Conservation (phyloP, 2,329 filamentous ascomycete species). For the Pyrenophora graminea region DNA sequence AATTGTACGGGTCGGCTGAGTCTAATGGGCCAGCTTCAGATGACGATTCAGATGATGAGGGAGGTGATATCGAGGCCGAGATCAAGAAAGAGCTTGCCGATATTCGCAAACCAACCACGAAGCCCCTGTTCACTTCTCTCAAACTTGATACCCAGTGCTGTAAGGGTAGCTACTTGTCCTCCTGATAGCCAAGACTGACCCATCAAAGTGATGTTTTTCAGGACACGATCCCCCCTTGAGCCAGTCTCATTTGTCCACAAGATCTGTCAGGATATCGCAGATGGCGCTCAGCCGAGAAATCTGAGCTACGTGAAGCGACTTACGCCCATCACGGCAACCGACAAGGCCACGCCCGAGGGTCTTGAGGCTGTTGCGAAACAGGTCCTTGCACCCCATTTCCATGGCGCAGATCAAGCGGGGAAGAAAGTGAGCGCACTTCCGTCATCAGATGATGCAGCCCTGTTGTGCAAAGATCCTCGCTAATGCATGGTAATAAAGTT, state of each 20-base stretch:
- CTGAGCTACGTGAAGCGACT: constrained; percentile 64
- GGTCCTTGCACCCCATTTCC: constrained; percentile 69
- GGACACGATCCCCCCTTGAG: constrained; percentile 60
- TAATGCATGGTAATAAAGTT: constrained; percentile 59
- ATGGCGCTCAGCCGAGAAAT: constrained; percentile 56
- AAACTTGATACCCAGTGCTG: constrained; percentile 61
- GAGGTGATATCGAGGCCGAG: constrained; percentile 69
- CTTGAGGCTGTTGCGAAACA: constrained; percentile 66
- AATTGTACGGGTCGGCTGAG: constrained; percentile 50
- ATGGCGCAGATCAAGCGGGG: constrained; percentile 52
- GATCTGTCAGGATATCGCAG: constrained; percentile 61
- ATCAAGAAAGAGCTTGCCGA: constrained; percentile 72
- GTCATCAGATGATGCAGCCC: constrained; percentile 12
- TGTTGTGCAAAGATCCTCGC: constrained; percentile 16
- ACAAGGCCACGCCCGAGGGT: constrained; percentile 71
- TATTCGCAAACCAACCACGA: constrained; percentile 58
- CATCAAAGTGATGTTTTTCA: constrained; percentile 61
- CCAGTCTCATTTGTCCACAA: constrained; percentile 63
- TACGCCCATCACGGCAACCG: constrained; percentile 62
- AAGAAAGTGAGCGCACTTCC: constrained; percentile 55
- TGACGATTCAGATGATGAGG: constrained; percentile 36
- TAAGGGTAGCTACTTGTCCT: constrained; percentile 37
- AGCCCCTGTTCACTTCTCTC: constrained; percentile 58
- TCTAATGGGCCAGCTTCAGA: constrained; percentile 49
- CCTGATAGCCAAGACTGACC: constrained; percentile 17